Evolutionary conservation across 225 moss, liverwort and hornwort genomes (phyloP).

Genomic region (Physcomitrium patens): DNA sequence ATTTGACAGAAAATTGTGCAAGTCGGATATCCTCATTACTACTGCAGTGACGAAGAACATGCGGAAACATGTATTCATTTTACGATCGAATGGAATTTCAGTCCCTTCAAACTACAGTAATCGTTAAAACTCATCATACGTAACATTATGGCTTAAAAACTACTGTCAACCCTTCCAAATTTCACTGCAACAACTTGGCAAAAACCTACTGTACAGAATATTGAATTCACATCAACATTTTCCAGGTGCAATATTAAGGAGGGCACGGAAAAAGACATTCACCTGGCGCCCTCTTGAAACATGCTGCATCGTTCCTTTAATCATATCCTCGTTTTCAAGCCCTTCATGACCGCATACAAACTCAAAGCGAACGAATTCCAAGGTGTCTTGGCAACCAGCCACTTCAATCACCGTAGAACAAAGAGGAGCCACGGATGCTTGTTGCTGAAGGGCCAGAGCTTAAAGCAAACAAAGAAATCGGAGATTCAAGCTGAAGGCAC

Average conservation of each 20-base stretch:
- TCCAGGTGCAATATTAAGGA: conserved; percentile 1
- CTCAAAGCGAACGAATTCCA: conserved; percentile 50
- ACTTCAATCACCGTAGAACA: conserved; percentile 36
- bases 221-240: neutral
- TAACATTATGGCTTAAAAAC: conserved; percentile 1
- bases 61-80: neutral
- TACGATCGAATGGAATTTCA: neutral
- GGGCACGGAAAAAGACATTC: neutral
- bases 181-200: conserved; percentile 14
- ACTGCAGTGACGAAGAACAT: neutral
- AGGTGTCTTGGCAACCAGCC: conserved; percentile 35
- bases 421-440: conserved; percentile 25
- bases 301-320: conserved; percentile 52
- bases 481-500: conserved; percentile 29
- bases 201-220: neutral
- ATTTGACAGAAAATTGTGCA: neutral
- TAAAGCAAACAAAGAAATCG: conserved; percentile 16
- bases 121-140: conserved; percentile 19
- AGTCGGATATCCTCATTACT: neutral
- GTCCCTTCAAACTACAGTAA: conserved; percentile 15
- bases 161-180: neutral
- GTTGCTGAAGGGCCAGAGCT: conserved; percentile 37
- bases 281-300: conserved; percentile 47
- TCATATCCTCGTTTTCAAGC: conserved; percentile 44
- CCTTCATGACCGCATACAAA: conserved; percentile 48